Evolutionary conservation across 768 basidiomycete genomes (phyloP).

Genomic region (Guyanaporus albipodus): DNA sequence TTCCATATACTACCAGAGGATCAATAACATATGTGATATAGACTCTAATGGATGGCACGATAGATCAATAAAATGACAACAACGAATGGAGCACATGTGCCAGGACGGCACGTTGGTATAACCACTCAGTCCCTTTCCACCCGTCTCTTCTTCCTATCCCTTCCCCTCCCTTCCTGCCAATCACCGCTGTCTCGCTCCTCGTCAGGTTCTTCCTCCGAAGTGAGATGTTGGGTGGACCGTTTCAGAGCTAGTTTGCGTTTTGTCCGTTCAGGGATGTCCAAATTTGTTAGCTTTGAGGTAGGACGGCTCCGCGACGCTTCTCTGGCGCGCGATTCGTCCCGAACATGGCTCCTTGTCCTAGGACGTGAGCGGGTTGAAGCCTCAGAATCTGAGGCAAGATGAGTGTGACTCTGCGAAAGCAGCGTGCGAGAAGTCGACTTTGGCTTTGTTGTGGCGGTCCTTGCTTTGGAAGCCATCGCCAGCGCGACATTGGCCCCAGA

Average conservation of each 20-base stretch:
- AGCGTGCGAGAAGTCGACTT: slow-evolving; percentile 18
- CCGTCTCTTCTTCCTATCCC: slow-evolving; percentile 30
- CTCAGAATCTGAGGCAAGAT: slow-evolving; percentile 22
- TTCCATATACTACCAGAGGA: too few species aligned
- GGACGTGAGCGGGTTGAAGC: slow-evolving; percentile 16
- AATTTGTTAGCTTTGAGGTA: slow-evolving; percentile 7
- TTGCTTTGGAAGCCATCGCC: slow-evolving; percentile 1
- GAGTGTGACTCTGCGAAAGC: slow-evolving; percentile 20
- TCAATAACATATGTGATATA: too few species aligned
- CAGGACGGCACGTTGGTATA: neutral
- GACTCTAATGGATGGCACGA: too few species aligned
- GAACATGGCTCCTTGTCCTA: slow-evolving; percentile 22
- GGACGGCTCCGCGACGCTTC: slow-evolving; percentile 5
- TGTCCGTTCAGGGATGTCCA: slow-evolving; percentile 1
- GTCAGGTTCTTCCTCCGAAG: slow-evolving; percentile 12
- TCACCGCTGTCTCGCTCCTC: slow-evolving; percentile 11
- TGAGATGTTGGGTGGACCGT: neutral
- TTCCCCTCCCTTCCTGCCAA: slow-evolving; percentile 17
- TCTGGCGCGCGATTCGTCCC: slow-evolving; percentile 21
- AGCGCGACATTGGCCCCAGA: neutral
- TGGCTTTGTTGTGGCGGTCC: slow-evolving; percentile 1
- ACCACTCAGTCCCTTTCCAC: slow-evolving; percentile 9
- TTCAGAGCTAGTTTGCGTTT: neutral
- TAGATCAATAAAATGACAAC: too few species aligned
- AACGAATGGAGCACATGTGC: neutral